Evolutionary conservation across 768 basidiomycete genomes (phyloP).

Genomic region (Suillus lakei): DNA sequence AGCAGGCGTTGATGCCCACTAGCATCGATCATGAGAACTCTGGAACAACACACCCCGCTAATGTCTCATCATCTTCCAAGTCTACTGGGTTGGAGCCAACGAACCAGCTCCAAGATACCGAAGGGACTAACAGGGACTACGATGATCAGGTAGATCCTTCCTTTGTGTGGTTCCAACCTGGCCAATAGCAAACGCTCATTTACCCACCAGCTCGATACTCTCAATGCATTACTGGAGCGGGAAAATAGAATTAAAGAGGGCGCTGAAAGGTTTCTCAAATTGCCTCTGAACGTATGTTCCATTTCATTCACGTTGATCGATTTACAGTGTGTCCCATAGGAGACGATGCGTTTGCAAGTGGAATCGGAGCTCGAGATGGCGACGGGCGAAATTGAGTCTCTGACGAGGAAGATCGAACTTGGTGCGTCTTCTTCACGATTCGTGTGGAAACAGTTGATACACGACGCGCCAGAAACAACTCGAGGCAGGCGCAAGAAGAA

Average conservation of each 20-base stretch:
- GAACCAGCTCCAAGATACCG: constrained; percentile 28
- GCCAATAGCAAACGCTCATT: not conserved
- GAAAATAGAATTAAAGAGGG: constrained; percentile 89
- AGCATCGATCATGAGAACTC: constrained; percentile 35
- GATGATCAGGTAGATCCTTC: constrained; percentile 36
- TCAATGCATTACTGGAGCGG: constrained; percentile 71
- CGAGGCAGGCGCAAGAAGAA: constrained; percentile 37
- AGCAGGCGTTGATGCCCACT: constrained; percentile 27
- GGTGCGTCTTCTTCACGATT: constrained; percentile 32
- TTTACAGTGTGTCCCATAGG: constrained; percentile 37
- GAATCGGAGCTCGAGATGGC: constrained; percentile 80
- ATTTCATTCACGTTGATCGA: not conserved
- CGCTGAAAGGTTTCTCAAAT: constrained; percentile 85
- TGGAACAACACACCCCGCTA: constrained; percentile 28
- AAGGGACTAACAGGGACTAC: constrained; percentile 20
- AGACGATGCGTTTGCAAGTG: constrained; percentile 70
- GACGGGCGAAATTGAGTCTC: constrained; percentile 68
- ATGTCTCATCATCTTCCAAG: constrained; percentile 35
- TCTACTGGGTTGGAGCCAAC: constrained; percentile 31
- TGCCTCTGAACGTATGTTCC: constrained; percentile 53
- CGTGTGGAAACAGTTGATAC: not conserved
- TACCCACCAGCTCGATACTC: constrained; percentile 58
- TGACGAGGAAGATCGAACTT: constrained; percentile 57
- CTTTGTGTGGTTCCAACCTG: not conserved
- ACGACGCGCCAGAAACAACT: constrained; percentile 35